These are phyloP conservation scores for Protea cynaroides DNA, from an alignment of 164 flowering plant genomes.

Conservation along the genomic window DNA sequence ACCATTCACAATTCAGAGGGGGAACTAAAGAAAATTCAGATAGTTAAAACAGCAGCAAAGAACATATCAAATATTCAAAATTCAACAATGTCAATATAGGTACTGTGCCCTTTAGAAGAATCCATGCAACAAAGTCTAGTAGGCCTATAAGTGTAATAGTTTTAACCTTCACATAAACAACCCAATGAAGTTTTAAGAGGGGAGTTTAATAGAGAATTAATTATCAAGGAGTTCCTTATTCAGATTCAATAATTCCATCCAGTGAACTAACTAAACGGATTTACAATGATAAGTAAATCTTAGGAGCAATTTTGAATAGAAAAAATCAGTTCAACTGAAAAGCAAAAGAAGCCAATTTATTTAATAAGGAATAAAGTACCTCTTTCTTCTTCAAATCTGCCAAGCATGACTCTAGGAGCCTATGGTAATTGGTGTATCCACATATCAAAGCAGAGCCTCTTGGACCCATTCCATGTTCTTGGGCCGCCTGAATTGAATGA, in stretches of 20 bases:
- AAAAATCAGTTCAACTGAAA: not conserved
- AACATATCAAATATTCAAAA: no score
- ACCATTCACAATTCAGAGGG: not conserved
- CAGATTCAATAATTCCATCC: no score
- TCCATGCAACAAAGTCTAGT: not conserved
- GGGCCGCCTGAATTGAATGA: slow-evolving; percentile 51
- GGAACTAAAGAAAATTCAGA: not conserved
- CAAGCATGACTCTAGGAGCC: slow-evolving; percentile 64
- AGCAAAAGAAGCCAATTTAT: not conserved
- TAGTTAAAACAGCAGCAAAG: not conserved
- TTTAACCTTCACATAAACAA: no score
- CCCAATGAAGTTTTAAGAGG: no score
- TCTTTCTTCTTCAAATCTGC: slow-evolving; percentile 88
- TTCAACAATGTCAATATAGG: not conserved
- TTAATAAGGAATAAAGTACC: slow-evolving; percentile 46
- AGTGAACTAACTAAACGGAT: no score
- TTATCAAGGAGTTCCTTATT: no score
- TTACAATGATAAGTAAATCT: no score
- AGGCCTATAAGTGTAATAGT: not conserved
- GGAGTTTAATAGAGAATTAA: no score
- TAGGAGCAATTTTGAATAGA: not conserved
- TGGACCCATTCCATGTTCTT: slow-evolving; percentile 90
- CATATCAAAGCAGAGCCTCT: slow-evolving; percentile 93
- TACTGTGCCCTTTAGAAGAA: not conserved
- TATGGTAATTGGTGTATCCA: slow-evolving; percentile 81